Conservation (phyloP, 257 asterid species). For the Prunella vulgaris region DNA sequence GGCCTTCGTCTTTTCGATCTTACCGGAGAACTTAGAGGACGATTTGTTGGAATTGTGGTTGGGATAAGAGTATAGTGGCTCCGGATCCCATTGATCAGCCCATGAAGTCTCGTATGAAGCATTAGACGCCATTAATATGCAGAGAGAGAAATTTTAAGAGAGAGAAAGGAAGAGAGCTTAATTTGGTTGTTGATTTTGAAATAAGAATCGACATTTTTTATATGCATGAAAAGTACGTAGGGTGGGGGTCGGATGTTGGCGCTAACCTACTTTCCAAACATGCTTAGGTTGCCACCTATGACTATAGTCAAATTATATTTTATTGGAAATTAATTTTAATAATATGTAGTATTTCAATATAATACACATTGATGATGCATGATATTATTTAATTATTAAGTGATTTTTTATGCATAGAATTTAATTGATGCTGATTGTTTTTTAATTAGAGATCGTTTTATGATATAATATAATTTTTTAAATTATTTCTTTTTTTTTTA, state of each 20-base stretch:
- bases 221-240: no score
- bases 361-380: no score
- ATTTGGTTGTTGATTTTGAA: background rate
- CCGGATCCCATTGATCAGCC: slow-evolving; percentile 83
- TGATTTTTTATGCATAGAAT: no score
- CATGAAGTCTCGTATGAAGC: slow-evolving; percentile 62
- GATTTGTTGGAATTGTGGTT: slow-evolving; percentile 21
- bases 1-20: slow-evolving; percentile 63
- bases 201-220: no score
- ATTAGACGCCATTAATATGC: slow-evolving; percentile 18
- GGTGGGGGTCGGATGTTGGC: slow-evolving; percentile 3
- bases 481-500: background rate
- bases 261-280: slow-evolving; percentile 4
- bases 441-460: no score
- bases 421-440: no score
- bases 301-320: background rate
- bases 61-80: slow-evolving; percentile 33
- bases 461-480: no score
- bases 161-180: background rate
- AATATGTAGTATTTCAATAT: no score
- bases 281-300: slow-evolving; percentile 8
- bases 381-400: no score
- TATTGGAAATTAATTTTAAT: no score
- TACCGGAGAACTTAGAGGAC: slow-evolving; percentile 40
- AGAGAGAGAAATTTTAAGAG: background rate